These are phyloP conservation scores for Nematodospora valgi DNA, from an alignment of 805 yeast species.

Conservation along the genomic window DNA sequence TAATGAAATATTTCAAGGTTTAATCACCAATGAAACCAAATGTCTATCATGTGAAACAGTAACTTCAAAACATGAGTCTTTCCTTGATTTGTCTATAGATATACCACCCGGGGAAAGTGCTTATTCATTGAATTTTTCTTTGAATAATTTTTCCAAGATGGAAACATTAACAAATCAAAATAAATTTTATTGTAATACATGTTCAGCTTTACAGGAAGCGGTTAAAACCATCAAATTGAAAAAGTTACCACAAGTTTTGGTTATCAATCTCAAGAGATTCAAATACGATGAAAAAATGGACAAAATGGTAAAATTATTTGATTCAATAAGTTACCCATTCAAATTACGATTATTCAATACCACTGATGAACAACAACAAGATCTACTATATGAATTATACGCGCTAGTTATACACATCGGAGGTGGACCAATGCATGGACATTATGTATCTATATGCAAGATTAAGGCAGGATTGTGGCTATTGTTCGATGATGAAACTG, in stretches of 20 bases:
- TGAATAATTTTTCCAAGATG: slow-evolving; percentile 77
- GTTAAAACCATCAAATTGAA: slow-evolving; percentile 82
- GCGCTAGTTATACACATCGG: slow-evolving; percentile 93
- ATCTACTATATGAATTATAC: slow-evolving; percentile 66
- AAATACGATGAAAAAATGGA: slow-evolving; percentile 83
- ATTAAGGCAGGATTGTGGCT: slow-evolving; percentile 82
- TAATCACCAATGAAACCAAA: slow-evolving; percentile 79
- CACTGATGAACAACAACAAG: slow-evolving; percentile 45
- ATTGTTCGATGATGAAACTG: slow-evolving; percentile 92
- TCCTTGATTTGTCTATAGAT: slow-evolving; percentile 83
- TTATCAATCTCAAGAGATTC: slow-evolving; percentile 87
- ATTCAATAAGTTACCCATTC: slow-evolving; percentile 78
- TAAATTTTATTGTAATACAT: slow-evolving; percentile 89
- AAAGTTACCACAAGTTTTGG: slow-evolving; percentile 70
- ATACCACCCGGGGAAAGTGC: slow-evolving; percentile 57
- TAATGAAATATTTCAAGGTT: slow-evolving; percentile 77
- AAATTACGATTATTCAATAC: slow-evolving; percentile 68
- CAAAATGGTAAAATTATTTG: slow-evolving; percentile 80
- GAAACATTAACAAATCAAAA: slow-evolving; percentile 84
- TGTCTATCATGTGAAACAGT: slow-evolving; percentile 86
- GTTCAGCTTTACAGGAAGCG: slow-evolving; percentile 91
- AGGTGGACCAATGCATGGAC: slow-evolving; percentile 98
- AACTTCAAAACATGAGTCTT: slow-evolving; percentile 79
- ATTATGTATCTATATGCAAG: slow-evolving; percentile 84
- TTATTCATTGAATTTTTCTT: slow-evolving; percentile 69